These are phyloP conservation scores for Giardia muris DNA, from an alignment of 208 protist species.

Conservation along the genomic window DNA sequence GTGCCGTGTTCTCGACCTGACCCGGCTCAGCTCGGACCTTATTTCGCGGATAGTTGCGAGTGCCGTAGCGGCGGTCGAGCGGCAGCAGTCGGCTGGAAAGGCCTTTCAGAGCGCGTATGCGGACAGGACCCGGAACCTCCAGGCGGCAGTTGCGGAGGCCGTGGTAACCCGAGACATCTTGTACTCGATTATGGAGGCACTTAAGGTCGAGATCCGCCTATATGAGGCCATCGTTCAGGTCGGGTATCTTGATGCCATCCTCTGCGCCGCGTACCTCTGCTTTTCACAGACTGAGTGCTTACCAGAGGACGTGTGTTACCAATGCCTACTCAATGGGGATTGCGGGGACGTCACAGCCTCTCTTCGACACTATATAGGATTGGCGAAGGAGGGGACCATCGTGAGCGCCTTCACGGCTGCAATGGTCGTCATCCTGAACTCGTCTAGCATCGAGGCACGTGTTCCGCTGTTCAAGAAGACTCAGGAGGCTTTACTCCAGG, in stretches of 20 bases:
- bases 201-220: neutral
- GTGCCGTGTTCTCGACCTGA: neutral
- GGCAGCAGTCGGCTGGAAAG: neutral
- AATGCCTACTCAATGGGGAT: neutral
- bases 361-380: neutral
- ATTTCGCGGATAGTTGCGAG: neutral
- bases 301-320: neutral
- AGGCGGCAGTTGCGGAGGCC: neutral
- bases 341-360: neutral
- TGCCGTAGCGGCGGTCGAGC: neutral
- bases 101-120: neutral
- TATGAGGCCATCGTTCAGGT: neutral
- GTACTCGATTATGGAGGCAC: neutral
- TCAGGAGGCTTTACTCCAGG: neutral
- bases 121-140: neutral
- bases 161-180: neutral
- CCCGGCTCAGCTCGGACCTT: neutral
- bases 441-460: neutral
- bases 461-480: neutral
- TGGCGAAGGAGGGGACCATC: neutral
- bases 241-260: neutral
- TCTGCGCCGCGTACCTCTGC: neutral
- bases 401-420: neutral
- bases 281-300: neutral
- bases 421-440: neutral